Evolutionary conservation across 164 flowering plant genomes (phyloP).

Genomic region (Buxus sempervirens): DNA sequence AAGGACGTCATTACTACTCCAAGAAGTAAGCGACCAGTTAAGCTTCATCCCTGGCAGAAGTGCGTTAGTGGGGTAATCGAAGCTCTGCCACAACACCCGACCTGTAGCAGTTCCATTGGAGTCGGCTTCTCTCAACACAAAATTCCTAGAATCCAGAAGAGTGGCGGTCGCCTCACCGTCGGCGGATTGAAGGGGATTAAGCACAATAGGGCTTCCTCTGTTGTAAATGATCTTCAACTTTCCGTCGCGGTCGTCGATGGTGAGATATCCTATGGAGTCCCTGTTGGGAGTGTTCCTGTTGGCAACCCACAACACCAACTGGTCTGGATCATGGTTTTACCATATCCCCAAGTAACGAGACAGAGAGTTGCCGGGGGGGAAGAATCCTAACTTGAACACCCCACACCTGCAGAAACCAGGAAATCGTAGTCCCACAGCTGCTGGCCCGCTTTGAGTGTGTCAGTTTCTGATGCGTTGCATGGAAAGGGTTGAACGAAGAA

Average conservation of each 20-base stretch:
- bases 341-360: conserved; percentile 15
- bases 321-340: background rate
- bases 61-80: conserved; percentile 28
- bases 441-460: conserved; percentile 14
- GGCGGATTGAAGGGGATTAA: background rate
- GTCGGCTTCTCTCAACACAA: conserved; percentile 1
- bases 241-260: background rate
- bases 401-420: conserved; percentile 14
- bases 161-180: background rate
- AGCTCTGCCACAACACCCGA: conserved; percentile 18
- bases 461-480: background rate
- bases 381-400: conserved; percentile 15
- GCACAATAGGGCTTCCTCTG: background rate
- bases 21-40: conserved; percentile 20
- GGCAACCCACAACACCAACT: background rate
- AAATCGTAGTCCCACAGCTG: conserved; percentile 4
- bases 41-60: conserved; percentile 18
- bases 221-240: background rate
- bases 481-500: background rate
- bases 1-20: conserved; percentile 31
- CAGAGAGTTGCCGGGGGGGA: background rate
- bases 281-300: background rate
- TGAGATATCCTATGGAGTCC: background rate
- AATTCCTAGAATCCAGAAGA: conserved; percentile 3
- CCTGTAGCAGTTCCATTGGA: background rate